These are phyloP conservation scores for Medakamo hakoo DNA, from an alignment of 139 green algal genomes.

Conservation along the genomic window DNA sequence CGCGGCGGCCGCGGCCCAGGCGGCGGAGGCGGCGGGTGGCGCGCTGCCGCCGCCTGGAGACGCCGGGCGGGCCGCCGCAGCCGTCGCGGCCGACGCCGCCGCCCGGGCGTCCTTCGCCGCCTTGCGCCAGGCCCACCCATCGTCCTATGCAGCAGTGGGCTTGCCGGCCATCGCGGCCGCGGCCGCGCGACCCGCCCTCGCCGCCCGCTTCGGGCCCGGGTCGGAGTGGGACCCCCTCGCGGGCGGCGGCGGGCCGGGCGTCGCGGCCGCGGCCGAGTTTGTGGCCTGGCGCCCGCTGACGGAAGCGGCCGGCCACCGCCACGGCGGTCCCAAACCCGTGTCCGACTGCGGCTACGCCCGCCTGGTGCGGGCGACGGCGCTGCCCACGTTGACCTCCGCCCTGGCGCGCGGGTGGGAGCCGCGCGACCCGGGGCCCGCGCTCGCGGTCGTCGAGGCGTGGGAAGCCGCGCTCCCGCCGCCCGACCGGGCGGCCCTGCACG, in stretches of 20 bases:
- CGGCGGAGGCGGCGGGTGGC: neutral
- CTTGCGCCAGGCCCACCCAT: neutral
- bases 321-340: too few species aligned
- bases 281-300: conserved; percentile 46
- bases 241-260: conserved; percentile 25
- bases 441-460: conserved; percentile 74
- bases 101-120: conserved; percentile 1
- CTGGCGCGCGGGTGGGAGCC: conserved; percentile 66
- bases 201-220: conserved; percentile 12
- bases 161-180: conserved; percentile 1
- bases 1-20: conserved; percentile 1
- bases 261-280: conserved; percentile 25
- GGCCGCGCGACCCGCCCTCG: conserved; percentile 21
- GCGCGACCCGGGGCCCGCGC: conserved; percentile 54
- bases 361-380: conserved; percentile 56
- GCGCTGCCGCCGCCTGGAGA: conserved; percentile 25
- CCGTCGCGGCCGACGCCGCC: too few species aligned
- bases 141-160: neutral
- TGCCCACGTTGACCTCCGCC: conserved; percentile 56
- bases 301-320: too few species aligned
- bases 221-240: conserved; percentile 40
- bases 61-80: conserved; percentile 21
- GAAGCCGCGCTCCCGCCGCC: conserved; percentile 33
- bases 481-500: conserved; percentile 2
- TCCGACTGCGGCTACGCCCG: conserved; percentile 58